Evolutionary conservation across 1,284 basidiomycete genomes (phyloP).

Genomic region (Microbotryum silenes-acaulis): DNA sequence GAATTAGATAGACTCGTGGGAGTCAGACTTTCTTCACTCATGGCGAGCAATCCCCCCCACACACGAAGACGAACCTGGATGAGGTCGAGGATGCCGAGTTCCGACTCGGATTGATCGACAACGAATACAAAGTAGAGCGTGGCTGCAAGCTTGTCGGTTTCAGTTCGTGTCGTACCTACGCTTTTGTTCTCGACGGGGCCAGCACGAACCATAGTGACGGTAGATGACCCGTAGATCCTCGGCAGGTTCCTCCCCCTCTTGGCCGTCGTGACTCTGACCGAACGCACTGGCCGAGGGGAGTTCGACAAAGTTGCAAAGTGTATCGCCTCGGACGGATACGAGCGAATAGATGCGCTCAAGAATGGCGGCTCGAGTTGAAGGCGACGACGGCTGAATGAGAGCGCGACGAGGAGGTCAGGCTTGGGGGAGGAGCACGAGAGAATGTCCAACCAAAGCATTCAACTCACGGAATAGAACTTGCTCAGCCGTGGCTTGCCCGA

Average conservation of each 20-base stretch:
- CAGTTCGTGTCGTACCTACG: too few species aligned
- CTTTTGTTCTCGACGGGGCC: constrained; percentile 4
- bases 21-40: not conserved
- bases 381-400: constrained; percentile 54
- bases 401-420: constrained; percentile 48
- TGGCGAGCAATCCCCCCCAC: too few species aligned
- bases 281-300: constrained; percentile 19
- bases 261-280: constrained; percentile 11
- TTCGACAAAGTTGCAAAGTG: constrained; percentile 38
- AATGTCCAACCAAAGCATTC: constrained; percentile 48
- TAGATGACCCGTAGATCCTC: constrained; percentile 48
- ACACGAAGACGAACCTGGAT: constrained; percentile 66
- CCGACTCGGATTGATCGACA: constrained; percentile 88
- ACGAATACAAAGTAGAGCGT: constrained; percentile 97
- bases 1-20: not conserved
- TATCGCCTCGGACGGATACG: constrained; percentile 33
- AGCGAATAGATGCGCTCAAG: constrained; percentile 32
- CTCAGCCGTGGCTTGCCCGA: constrained; percentile 82
- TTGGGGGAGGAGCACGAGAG: constrained; percentile 67
- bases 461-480: constrained; percentile 67
- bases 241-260: constrained; percentile 14
- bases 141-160: constrained; percentile 44
- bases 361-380: constrained; percentile 27
- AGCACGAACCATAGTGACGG: constrained; percentile 35
- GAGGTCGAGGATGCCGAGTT: constrained; percentile 89